phyloP scores from a whole-genome alignment of 805 yeast genomes.

The Saccharomyces mikatae region DNA sequence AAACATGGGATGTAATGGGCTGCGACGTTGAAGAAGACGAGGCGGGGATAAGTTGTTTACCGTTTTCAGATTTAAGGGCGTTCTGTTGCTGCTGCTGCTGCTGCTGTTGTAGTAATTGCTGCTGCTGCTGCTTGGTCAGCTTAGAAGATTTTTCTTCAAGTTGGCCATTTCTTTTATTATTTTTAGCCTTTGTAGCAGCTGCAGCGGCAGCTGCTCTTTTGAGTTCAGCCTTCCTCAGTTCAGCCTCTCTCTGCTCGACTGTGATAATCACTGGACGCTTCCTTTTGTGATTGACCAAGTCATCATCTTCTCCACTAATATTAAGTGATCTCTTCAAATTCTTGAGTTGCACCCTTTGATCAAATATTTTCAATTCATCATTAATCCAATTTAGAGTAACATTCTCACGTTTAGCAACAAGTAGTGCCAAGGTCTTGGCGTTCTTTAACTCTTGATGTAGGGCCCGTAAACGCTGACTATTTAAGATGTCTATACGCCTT shows the following conservation, averaged over 20 bases:
- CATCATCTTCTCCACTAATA: conserved; percentile 78
- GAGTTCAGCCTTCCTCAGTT: conserved; percentile 5
- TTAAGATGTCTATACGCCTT: conserved; percentile 84
- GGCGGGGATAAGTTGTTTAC: not conserved
- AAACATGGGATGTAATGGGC: conserved; percentile 46
- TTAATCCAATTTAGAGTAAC: conserved; percentile 44
- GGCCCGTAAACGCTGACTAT: conserved; percentile 71
- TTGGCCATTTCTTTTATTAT: conserved; percentile 4
- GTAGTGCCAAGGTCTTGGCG: conserved; percentile 59
- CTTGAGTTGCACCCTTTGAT: conserved; percentile 64
- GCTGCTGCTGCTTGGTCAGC: not conserved
- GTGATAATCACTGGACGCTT: conserved; percentile 32
- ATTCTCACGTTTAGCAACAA: conserved; percentile 67
- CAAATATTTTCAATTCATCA: conserved; percentile 60
- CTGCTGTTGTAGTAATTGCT: conserved; percentile 6
- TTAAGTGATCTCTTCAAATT: conserved; percentile 65
- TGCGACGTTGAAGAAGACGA: not conserved
- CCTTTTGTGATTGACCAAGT: conserved; percentile 68
- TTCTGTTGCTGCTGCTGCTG: conserved; percentile 14
- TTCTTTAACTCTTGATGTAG: conserved; percentile 69
- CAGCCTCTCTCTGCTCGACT: conserved; percentile 12
- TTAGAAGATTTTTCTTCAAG: not conserved
- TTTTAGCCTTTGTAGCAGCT: conserved; percentile 12
- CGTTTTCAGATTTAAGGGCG: conserved; percentile 6
- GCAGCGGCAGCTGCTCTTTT: conserved; percentile 11